Evolutionary conservation across 1,139 yeast genomes (phyloP).

Genomic region (Saccharomyces hybrid): DNA sequence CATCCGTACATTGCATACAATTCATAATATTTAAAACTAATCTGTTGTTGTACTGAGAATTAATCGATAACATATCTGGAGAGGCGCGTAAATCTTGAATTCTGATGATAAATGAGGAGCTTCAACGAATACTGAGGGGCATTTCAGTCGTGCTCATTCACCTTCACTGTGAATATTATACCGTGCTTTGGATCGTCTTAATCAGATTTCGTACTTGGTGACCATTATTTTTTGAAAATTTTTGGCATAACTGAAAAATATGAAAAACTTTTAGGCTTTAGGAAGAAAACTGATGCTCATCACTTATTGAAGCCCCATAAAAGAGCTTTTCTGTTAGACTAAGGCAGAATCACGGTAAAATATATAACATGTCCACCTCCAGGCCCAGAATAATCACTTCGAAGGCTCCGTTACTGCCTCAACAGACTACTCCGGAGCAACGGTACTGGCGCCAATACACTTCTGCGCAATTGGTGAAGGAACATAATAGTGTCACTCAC

Average conservation of each 20-base stretch:
- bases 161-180: no score
- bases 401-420: constrained; percentile 71
- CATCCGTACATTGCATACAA: not conserved
- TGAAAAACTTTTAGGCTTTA: not conserved
- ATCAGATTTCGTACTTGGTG: not conserved
- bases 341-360: no score
- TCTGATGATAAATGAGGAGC: not conserved
- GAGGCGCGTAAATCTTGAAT: not conserved
- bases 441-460: constrained; percentile 79
- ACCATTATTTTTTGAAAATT: not conserved
- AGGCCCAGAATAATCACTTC: constrained; percentile 61
- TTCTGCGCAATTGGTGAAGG: constrained; percentile 84
- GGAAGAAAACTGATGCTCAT: not conserved
- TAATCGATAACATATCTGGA: no score
- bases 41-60: no score
- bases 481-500: constrained; percentile 85
- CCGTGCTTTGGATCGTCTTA: no score
- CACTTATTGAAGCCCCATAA: not conserved
- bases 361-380: constrained; percentile 64
- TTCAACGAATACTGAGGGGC: not conserved
- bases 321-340: not conserved
- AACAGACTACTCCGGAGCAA: constrained; percentile 87
- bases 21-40: not conserved
- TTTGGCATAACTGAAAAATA: constrained; percentile 2
- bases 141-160: not conserved